A percentile compares a stretch with the other conserved stretches of the same genome.
phyloP scores from a whole-genome alignment of 495 filamentous ascomycete genomes.

The Penicillium mononematosum region DNA sequence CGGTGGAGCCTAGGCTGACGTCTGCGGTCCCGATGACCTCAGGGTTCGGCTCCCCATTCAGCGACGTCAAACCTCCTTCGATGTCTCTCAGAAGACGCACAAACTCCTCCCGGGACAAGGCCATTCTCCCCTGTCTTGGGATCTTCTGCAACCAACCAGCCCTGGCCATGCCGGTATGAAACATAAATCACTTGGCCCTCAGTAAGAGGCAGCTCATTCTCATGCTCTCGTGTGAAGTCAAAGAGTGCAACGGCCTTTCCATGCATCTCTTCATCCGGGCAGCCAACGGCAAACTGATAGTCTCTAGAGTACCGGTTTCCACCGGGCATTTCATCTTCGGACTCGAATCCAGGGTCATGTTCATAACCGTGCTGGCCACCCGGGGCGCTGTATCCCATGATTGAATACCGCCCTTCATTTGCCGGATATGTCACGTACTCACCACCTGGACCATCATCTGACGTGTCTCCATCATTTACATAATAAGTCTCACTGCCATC shows the following conservation, averaged over 20 bases:
- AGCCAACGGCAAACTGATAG: constrained; percentile 93
- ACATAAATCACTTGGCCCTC: constrained; percentile 98
- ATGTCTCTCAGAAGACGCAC: constrained; percentile 91
- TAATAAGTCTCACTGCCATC: constrained; percentile 79
- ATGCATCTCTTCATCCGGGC: constrained; percentile 96
- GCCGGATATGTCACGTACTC: constrained; percentile 79
- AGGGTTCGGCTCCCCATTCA: constrained; percentile 41
- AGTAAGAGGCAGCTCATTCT: constrained; percentile 88
- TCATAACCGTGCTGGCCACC: constrained; percentile 57
- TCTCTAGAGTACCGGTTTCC: constrained; percentile 76
- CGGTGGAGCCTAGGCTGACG: constrained; percentile 31
- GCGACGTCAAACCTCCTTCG: constrained; percentile 60
- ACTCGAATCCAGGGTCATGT: constrained; percentile 54
- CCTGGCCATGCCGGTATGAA: constrained; percentile 90
- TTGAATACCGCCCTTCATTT: constrained; percentile 58
- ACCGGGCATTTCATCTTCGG: constrained; percentile 57
- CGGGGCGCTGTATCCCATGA: constrained; percentile 38
- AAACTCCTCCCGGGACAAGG: constrained; percentile 94
- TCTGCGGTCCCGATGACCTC: constrained; percentile 29
- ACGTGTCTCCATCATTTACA: constrained; percentile 59
- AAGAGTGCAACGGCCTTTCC: constrained; percentile 95
- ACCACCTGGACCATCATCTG: constrained; percentile 70
- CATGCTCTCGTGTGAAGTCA: constrained; percentile 91
- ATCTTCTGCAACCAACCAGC: constrained; percentile 95
- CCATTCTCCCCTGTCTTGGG: constrained; percentile 88